Evolutionary conservation across 2,329 filamentous ascomycete genomes (phyloP), one percentile per base, ranked within the genome.

Genomic region (Sporothrix protearum): DNA sequence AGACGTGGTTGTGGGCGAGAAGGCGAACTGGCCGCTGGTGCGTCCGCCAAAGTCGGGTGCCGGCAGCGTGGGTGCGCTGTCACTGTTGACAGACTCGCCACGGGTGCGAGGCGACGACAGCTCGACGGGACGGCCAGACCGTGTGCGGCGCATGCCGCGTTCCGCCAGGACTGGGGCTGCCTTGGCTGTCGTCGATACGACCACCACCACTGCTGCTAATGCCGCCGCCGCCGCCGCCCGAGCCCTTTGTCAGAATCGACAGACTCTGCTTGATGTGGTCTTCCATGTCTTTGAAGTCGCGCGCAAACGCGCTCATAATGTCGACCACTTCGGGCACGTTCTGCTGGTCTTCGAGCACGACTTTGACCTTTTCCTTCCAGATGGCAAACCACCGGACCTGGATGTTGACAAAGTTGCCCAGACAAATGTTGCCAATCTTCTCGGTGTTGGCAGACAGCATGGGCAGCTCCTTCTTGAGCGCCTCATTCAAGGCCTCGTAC

Each of bases 401-500:
- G 61, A 97, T 90, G 74, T 91, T 89, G 75, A 97, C 88, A 77
- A 98, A 93, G 76, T 93, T 94, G 71, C 87, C 88, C 57, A 97
- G 85, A 76, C 93, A 95, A 30, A 92, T 90, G 76, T 94, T 92
- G 76, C 96, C 93, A 73, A 97, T 84, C 76, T 90, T 92, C 73
- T 93, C 92, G 0, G 95, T 97, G 74, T 96, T 82, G 8, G 84
- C 82, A 68, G 96, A 97, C 19, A 99, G 86, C 78, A 90, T 90
- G 1, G 95, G 95, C 63, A 99, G 85, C 79, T 98, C 95, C 75
- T 95, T 91, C 81, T 97, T 97, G 73, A 98, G 85, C 0, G 95
- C 93, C 74, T 97, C 93, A 78, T 98, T 98, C 73, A 99, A 85
- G 8, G 94, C 93, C 53, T 92, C 87, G 80, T 97, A 99, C 78